Conservation (phyloP, 148 eudicot genomes). For the Vaccinium darrowii region DNA sequence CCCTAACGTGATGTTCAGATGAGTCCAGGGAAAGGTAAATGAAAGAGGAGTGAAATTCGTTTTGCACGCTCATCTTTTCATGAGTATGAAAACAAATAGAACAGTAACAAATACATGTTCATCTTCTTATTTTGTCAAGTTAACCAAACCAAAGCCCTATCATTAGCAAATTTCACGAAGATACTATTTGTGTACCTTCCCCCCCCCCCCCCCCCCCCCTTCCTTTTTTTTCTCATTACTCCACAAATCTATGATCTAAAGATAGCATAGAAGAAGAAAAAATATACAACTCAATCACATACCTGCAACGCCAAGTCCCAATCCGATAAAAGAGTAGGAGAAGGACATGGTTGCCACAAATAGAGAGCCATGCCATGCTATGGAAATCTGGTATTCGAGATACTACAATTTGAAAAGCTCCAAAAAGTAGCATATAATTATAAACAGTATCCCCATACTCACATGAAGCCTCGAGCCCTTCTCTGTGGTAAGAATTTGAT, state of each 20-base stretch:
- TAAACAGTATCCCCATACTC: slow-evolving; percentile 23
- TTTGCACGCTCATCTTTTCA: too few species aligned
- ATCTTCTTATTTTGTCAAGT: too few species aligned
- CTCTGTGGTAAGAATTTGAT: slow-evolving; percentile 61
- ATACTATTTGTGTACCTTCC: too few species aligned
- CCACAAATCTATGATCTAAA: too few species aligned
- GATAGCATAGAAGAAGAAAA: too few species aligned
- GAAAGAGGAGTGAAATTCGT: too few species aligned
- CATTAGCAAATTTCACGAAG: too few species aligned
- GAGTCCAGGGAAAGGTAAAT: not conserved
- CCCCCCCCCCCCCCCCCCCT: too few species aligned
- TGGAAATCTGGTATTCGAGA: slow-evolving; percentile 72
- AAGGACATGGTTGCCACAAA: slow-evolving; percentile 63
- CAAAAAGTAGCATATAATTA: slow-evolving; percentile 27
- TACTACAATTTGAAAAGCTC: slow-evolving; percentile 41
- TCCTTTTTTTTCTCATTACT: too few species aligned
- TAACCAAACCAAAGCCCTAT: too few species aligned
- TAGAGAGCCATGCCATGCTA: slow-evolving; percentile 68
- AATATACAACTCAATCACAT: not conserved
- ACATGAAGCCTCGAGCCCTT: slow-evolving; percentile 58
- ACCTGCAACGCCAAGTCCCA: slow-evolving; percentile 65
- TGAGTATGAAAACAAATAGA: too few species aligned
- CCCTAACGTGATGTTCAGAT: not conserved
- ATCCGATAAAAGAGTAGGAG: slow-evolving; percentile 48
- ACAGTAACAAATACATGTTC: too few species aligned